Base-by-base conservation (phyloP, 805 yeast species). In the Ogataea methylovora region DNA sequence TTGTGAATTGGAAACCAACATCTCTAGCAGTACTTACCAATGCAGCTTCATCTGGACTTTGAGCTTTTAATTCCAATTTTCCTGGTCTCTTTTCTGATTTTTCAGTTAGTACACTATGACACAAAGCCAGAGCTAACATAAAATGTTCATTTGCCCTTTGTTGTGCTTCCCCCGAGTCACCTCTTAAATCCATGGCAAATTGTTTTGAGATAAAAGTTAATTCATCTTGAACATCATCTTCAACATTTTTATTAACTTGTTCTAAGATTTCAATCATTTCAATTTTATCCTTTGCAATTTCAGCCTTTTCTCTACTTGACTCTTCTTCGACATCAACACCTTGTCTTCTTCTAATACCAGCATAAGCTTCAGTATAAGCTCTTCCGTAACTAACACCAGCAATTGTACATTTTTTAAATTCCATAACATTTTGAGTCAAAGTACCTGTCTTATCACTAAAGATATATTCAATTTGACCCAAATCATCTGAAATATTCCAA, bases 381-480 rank as follows among this genome's bases (percentile, higher is more conserved):
- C 70, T 60, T 8, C 90, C 92, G 45, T 83, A 84, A 0, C 79
- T 54, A 26, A 68, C 68, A 19, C 85, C 83, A 35, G 71, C 73
- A 38, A 84, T 69, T 4, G 86, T 71, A 53, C 87, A 80, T 51
- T 83, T 83, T 40, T 76, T 75, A 60, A 82, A 84, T 51, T 81
- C 86, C 94, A 83, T 83, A 18, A 80, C 75, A 48, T 83, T 83
- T 56, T 83, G 90, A 6, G 94, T 83, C 47, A 83, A 63, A 0
- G 94, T 83, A 24, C 94, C 94, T 0, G 94, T 83, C 55, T 83
- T 83, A 61, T 83, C 94, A 52, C 86, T 77, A 56, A 83, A 83
- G 27, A 83, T 71, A 51, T 80, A 83, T 54, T 83, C 92, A 39
- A 83, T 78, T 53, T 83, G 94, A 14, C 94, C 94, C 42, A 83